Conservation (phyloP, 1,139 yeast genomes). For the Blastobotrys apis region DNA sequence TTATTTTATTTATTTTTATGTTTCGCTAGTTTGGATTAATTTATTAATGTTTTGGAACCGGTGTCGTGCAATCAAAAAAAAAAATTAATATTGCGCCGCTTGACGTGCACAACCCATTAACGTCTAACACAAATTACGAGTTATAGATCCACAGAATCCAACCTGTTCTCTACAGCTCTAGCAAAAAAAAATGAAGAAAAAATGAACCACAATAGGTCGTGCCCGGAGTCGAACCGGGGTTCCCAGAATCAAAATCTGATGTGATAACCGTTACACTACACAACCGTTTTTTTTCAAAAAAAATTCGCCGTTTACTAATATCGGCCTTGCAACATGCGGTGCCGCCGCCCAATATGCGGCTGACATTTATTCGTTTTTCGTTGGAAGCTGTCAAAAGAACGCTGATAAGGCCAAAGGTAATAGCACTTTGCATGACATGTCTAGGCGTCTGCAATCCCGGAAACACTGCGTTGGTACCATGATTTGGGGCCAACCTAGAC, state of each 20-base stretch:
- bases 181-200: not conserved
- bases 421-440: not conserved
- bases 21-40: no score
- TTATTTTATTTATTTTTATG: no score
- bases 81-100: no score
- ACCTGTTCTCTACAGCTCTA: no score
- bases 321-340: not conserved
- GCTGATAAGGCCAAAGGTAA: not conserved
- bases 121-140: no score
- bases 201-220: constrained; percentile 20
- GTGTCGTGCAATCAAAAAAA: no score
- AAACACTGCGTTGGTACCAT: no score
- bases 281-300: constrained; percentile 15
- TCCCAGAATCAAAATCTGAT: constrained; percentile 28
- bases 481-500: no score
- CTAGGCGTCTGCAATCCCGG: not conserved
- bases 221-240: constrained; percentile 33
- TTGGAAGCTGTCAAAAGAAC: not conserved
- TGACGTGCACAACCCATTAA: no score
- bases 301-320: not conserved
- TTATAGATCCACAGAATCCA: no score
- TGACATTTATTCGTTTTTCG: not conserved
- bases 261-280: constrained; percentile 29
- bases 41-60: no score
- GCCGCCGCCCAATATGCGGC: not conserved